Evolutionary conservation across 2,329 filamentous ascomycete species (phyloP).

Genomic region (Diaporthe sp.): DNA sequence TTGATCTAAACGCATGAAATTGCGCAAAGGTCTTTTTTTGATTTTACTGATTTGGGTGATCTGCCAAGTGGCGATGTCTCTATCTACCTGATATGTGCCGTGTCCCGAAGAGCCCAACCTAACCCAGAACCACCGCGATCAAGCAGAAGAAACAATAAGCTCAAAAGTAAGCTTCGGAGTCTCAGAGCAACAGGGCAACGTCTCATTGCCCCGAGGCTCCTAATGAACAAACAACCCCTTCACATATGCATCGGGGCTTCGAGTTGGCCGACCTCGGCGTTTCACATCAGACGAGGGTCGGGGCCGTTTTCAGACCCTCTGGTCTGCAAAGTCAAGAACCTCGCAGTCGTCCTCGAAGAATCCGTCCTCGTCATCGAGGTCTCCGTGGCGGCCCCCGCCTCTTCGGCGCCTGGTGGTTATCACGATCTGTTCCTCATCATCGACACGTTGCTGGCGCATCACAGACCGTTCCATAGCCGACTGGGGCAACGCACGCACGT

Average conservation of each 20-base stretch:
- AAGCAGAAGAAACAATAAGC: constrained; percentile 35
- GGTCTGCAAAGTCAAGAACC: constrained; percentile 87
- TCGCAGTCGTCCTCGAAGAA: constrained; percentile 96
- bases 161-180: constrained; percentile 36
- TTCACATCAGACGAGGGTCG: constrained; percentile 10
- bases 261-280: constrained; percentile 31
- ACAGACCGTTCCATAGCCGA: constrained; percentile 72
- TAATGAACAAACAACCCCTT: constrained; percentile 35
- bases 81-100: constrained; percentile 39
- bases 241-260: constrained; percentile 12
- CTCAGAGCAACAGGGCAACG: constrained; percentile 38
- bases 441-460: constrained; percentile 65
- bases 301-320: constrained; percentile 66
- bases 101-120: constrained; percentile 38
- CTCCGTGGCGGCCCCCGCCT: constrained; percentile 63
- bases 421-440: constrained; percentile 82
- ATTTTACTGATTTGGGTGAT: constrained; percentile 35
- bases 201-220: constrained; percentile 39
- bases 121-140: constrained; percentile 33
- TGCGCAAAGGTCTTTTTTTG: constrained; percentile 22
- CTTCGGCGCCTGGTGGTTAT: constrained; percentile 83
- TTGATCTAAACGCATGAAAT: constrained; percentile 12
- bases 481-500: constrained; percentile 71
- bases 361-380: constrained; percentile 76
- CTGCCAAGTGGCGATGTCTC: constrained; percentile 39